Conservation (phyloP, 2,329 filamentous ascomycete species). For the Cladosporium sp. region DNA sequence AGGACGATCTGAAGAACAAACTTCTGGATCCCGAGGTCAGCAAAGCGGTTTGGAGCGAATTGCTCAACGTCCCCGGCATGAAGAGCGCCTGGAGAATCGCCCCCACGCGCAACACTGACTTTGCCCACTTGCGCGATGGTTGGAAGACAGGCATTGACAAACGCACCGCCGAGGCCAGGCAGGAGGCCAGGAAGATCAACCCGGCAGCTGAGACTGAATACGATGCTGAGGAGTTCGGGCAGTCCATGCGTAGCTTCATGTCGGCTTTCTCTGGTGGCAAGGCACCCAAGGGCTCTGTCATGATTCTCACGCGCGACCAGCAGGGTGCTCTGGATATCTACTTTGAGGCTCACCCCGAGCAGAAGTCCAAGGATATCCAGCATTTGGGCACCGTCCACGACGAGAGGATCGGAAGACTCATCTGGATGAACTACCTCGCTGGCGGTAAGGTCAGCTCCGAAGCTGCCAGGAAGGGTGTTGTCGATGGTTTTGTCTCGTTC, state of each 20-base stretch:
- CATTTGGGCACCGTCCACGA: conserved; percentile 69
- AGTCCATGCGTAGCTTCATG: conserved; percentile 73
- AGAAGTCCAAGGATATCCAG: conserved; percentile 36
- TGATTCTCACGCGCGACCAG: conserved; percentile 66
- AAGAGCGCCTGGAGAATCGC: conserved; percentile 77
- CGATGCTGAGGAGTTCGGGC: conserved; percentile 71
- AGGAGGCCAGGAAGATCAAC: conserved; percentile 29
- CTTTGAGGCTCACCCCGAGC: conserved; percentile 52
- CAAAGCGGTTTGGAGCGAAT: conserved; percentile 67
- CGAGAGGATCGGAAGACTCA: conserved; percentile 70
- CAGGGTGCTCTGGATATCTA: conserved; percentile 63
- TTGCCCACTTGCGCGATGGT: conserved; percentile 84
- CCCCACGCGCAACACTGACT: conserved; percentile 91
- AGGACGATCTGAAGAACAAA: conserved; percentile 62
- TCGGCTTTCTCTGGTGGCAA: conserved; percentile 70
- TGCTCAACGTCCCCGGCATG: conserved; percentile 64
- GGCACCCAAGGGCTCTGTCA: conserved; percentile 72
- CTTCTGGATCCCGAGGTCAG: conserved; percentile 67
- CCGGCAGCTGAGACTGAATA: conserved; percentile 42
- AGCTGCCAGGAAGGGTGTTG: conserved; percentile 70
- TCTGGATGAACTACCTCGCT: conserved; percentile 88
- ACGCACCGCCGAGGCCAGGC: conserved; percentile 56
- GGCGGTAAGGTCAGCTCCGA: conserved; percentile 86
- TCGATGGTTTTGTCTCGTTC: conserved; percentile 82
- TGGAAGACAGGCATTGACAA: conserved; percentile 81